phyloP scores from a whole-genome alignment of 495 filamentous ascomycete genomes.

The Aspergillus sclerotioniger region DNA sequence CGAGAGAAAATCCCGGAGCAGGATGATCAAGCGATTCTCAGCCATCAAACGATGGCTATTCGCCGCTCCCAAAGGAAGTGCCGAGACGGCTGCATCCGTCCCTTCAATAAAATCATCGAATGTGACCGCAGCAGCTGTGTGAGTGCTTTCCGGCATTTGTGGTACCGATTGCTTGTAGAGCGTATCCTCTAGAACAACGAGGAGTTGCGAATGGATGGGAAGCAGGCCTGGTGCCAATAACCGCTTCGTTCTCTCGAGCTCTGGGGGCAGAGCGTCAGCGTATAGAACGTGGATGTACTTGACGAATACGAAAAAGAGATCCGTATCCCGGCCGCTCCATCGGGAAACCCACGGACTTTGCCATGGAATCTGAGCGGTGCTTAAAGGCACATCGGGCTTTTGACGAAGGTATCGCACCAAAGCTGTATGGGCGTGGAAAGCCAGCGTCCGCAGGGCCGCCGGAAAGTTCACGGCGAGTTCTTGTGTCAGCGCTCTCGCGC shows the following conservation, averaged over 20 bases:
- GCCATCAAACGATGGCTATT: constrained; percentile 82
- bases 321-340: constrained; percentile 88
- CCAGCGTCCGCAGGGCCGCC: constrained; percentile 62
- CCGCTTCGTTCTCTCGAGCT: constrained; percentile 61
- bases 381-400: constrained; percentile 65
- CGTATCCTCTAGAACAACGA: constrained; percentile 78
- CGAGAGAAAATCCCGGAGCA: constrained; percentile 81
- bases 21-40: constrained; percentile 84
- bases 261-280: constrained; percentile 72
- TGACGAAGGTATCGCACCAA: constrained; percentile 65
- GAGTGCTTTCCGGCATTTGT: constrained; percentile 48
- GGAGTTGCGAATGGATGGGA: constrained; percentile 80
- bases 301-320: constrained; percentile 90
- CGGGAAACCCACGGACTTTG: constrained; percentile 79
- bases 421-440: constrained; percentile 65
- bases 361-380: constrained; percentile 74
- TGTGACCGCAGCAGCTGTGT: constrained; percentile 60
- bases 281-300: constrained; percentile 86
- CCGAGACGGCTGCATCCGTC: constrained; percentile 67
- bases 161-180: constrained; percentile 66
- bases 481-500: constrained; percentile 38
- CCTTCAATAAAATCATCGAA: constrained; percentile 73
- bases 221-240: constrained; percentile 74
- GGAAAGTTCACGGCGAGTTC: constrained; percentile 73
- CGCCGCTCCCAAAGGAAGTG: constrained; percentile 61